phyloP scores from a whole-genome alignment of 768 basidiomycete species.

The Phylloporus arenicola region DNA sequence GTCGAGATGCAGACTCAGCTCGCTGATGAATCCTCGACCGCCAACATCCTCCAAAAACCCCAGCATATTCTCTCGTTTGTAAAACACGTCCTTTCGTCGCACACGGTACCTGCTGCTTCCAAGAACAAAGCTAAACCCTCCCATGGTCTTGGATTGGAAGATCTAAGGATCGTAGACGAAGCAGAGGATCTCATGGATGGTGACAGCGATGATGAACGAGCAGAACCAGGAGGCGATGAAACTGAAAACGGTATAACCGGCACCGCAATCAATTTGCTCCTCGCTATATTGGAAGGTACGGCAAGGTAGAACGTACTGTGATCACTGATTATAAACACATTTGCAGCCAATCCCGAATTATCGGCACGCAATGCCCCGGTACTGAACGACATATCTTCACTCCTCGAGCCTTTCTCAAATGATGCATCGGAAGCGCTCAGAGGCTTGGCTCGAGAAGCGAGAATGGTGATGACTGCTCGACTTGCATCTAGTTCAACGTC shows the following conservation, averaged over 20 bases:
- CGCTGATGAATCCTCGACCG: slow-evolving; percentile 46
- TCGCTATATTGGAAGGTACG: slow-evolving; percentile 84
- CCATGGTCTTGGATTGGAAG: slow-evolving; percentile 28
- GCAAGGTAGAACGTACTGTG: not conserved
- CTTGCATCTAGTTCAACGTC: slow-evolving; percentile 53
- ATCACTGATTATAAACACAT: not conserved
- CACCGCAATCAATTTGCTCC: slow-evolving; percentile 74
- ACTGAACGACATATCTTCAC: slow-evolving; percentile 63
- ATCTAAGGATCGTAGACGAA: slow-evolving; percentile 36
- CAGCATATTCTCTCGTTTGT: slow-evolving; percentile 78
- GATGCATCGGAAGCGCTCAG: slow-evolving; percentile 46
- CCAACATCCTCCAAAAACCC: slow-evolving; percentile 56
- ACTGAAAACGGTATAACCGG: slow-evolving; percentile 62
- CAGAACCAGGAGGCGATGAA: slow-evolving; percentile 33
- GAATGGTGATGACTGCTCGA: slow-evolving; percentile 79
- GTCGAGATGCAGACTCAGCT: slow-evolving; percentile 75
- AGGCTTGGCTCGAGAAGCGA: slow-evolving; percentile 67
- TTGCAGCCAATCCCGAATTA: slow-evolving; percentile 48
- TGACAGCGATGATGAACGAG: slow-evolving; percentile 53
- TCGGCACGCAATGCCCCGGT: slow-evolving; percentile 57
- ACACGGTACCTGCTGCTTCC: not conserved
- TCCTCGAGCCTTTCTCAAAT: slow-evolving; percentile 54
- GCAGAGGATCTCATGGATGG: slow-evolving; percentile 39
- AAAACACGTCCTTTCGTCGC: slow-evolving; percentile 64
- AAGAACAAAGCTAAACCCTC: slow-evolving; percentile 3